phyloP scores from a whole-genome alignment of 139 green algal species.

The Chlorella sorokiniana region DNA sequence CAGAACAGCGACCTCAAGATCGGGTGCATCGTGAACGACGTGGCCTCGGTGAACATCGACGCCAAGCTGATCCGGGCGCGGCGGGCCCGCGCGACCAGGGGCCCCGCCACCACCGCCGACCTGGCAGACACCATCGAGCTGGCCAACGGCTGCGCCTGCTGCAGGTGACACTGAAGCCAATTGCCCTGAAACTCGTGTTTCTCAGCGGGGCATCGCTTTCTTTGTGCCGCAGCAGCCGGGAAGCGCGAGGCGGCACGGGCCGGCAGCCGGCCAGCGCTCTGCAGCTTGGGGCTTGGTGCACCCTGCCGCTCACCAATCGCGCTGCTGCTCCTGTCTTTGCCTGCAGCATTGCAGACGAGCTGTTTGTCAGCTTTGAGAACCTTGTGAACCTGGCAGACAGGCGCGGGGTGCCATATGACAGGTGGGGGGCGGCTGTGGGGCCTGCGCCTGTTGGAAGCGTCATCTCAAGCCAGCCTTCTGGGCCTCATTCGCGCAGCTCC shows the following conservation, averaged over 20 bases:
- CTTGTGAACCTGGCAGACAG: conserved; percentile 76
- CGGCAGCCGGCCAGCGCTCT: no score
- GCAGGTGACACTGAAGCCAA: no score
- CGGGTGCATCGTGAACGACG: conserved; percentile 95
- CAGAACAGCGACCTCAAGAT: conserved; percentile 86
- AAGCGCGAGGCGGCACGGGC: no score
- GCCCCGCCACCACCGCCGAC: conserved; percentile 49
- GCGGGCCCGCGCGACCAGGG: neutral
- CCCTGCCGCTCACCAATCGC: no score
- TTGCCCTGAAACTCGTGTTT: no score
- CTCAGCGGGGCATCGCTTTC: no score
- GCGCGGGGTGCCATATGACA: conserved; percentile 72
- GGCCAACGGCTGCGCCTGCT: conserved; percentile 91
- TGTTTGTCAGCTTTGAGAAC: conserved; percentile 89
- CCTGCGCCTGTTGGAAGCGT: neutral
- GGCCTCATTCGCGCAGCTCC: no score
- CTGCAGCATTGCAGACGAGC: conserved; percentile 84
- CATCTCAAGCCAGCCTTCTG: no score
- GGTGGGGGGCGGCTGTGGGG: conserved; percentile 40
- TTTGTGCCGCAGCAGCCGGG: no score
- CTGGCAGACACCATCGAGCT: conserved; percentile 94
- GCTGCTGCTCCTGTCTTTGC: conserved; percentile 42
- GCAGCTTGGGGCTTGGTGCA: no score
- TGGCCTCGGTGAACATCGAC: conserved; percentile 92
- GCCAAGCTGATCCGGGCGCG: conserved; percentile 89